Percentiles rank a stretch among this genome's conserved stretches.
Conservation (phyloP, 352 stramenopile genomes). For the Pythium aristosporum region DNA sequence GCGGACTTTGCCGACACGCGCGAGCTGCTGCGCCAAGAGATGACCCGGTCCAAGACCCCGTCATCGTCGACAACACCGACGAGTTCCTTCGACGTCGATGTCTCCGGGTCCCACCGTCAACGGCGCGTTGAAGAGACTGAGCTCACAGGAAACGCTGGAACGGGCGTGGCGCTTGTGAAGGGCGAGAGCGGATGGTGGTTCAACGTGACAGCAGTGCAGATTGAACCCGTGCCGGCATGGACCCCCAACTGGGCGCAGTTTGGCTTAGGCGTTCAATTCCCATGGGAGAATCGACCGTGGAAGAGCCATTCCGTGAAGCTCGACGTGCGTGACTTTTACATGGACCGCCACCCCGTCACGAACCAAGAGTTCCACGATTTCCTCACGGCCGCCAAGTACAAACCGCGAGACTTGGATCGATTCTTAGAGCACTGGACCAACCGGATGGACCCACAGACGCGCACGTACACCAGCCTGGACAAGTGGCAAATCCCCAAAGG, state of each 20-base stretch:
- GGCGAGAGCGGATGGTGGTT: constrained; percentile 70
- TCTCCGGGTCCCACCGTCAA: not conserved
- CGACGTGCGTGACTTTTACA: constrained; percentile 64
- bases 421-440: constrained; percentile 78
- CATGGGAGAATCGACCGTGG: constrained; percentile 76
- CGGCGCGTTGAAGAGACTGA: not conserved
- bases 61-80: not conserved
- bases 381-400: constrained; percentile 52
- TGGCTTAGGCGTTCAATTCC: constrained; percentile 80
- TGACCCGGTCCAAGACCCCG: constrained; percentile 4
- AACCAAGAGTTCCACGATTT: constrained; percentile 72
- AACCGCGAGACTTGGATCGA: constrained; percentile 46
- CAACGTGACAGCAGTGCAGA: constrained; percentile 77
- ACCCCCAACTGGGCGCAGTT: constrained; percentile 57
- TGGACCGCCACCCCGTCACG: constrained; percentile 76
- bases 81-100: not conserved
- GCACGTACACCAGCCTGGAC: constrained; percentile 19
- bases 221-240: constrained; percentile 72
- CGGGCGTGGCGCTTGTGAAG: constrained; percentile 45
- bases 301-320: constrained; percentile 72
- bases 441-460: constrained; percentile 21
- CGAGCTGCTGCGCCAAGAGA: constrained; percentile 26
- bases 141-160: constrained; percentile 3
- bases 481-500: constrained; percentile 48
- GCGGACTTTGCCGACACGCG: constrained; percentile 39